These are phyloP conservation scores for Dentiscutata heterogama DNA, from an alignment of 371 early-diverging fungal species.

Conservation along the genomic window DNA sequence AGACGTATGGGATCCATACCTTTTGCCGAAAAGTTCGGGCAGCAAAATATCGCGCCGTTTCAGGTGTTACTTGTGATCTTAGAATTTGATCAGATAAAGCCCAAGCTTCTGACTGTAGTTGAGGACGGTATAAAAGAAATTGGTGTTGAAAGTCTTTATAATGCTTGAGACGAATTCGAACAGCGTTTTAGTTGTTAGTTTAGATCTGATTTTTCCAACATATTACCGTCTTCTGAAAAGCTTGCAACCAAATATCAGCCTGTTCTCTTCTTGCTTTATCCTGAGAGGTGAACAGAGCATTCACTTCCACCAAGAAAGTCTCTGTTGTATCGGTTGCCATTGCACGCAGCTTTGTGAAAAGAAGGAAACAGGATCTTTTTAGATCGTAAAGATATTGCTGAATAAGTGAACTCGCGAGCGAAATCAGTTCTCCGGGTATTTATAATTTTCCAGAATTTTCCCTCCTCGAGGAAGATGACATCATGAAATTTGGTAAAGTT, in stretches of 20 bases:
- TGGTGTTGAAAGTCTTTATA: conserved; percentile 23
- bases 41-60: conserved; percentile 82
- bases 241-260: conserved; percentile 86
- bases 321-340: conserved; percentile 22
- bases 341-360: neutral
- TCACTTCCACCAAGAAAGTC: conserved; percentile 34
- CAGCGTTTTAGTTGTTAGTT: conserved; percentile 10
- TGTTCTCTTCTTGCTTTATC: conserved; percentile 63
- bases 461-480: no score
- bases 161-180: conserved; percentile 35
- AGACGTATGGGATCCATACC: conserved; percentile 56
- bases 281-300: conserved; percentile 54
- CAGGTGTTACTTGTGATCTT: conserved; percentile 54
- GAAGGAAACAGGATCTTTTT: neutral
- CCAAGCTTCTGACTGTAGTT: conserved; percentile 86
- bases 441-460: no score
- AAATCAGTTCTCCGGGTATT: no score
- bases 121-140: conserved; percentile 25
- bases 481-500: no score
- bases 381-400: neutral
- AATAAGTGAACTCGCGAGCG: no score
- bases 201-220: conserved; percentile 19
- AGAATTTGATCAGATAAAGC: conserved; percentile 80
- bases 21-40: conserved; percentile 95
- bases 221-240: conserved; percentile 90